phyloP scores from a whole-genome alignment of 2,329 filamentous ascomycete genomes.

The Dactylonectria estremocensis region DNA sequence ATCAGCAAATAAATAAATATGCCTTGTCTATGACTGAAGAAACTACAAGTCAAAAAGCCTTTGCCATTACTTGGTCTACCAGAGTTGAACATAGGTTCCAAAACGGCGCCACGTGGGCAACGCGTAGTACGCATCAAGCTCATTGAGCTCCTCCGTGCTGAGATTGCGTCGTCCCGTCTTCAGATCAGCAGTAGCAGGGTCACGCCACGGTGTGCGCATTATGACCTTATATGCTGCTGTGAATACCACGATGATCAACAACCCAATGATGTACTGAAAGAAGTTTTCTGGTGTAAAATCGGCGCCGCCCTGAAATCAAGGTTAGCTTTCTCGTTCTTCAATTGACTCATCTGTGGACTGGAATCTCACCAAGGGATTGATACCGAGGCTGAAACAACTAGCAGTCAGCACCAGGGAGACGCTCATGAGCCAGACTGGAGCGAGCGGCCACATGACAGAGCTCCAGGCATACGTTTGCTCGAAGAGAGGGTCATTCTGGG shows the following conservation, averaged over 20 bases:
- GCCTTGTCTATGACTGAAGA: no score
- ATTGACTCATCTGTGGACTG: neutral
- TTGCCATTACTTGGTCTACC: neutral
- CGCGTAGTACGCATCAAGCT: slow-evolving; percentile 21
- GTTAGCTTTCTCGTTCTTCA: neutral
- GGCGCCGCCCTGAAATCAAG: neutral
- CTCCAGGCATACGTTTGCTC: slow-evolving; percentile 19
- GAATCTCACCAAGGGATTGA: neutral
- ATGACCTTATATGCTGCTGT: slow-evolving; percentile 22
- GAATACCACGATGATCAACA: slow-evolving; percentile 14
- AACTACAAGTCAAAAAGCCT: no score
- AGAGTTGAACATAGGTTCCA: slow-evolving; percentile 15
- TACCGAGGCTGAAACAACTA: neutral
- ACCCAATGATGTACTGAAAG: slow-evolving; percentile 26
- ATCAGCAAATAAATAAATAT: no score
- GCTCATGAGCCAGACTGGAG: no score
- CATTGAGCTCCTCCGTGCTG: slow-evolving; percentile 5
- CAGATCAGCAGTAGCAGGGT: slow-evolving; percentile 20
- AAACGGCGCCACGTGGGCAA: slow-evolving; percentile 19
- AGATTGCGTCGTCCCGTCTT: slow-evolving; percentile 10
- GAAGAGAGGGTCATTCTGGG: slow-evolving; percentile 24
- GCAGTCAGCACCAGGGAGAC: neutral
- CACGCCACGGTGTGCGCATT: slow-evolving; percentile 10
- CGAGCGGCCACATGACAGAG: slow-evolving; percentile 18
- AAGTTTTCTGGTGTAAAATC: slow-evolving; percentile 22